These are phyloP conservation scores for Przewalskia tangutica DNA, from an alignment of 257 asterid genomes.

Conservation along the genomic window DNA sequence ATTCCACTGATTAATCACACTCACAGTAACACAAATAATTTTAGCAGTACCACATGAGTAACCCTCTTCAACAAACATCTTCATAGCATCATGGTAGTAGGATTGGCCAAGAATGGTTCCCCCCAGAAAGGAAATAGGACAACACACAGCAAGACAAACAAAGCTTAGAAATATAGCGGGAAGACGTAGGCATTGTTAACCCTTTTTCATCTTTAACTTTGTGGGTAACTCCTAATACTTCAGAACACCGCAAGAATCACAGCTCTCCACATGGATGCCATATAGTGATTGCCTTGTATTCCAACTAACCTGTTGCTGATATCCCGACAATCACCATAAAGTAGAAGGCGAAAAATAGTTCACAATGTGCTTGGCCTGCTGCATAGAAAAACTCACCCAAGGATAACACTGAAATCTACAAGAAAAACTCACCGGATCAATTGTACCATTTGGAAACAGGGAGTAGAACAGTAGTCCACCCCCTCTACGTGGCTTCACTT, in stretches of 20 bases:
- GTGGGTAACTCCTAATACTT: neutral
- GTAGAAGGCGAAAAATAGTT: neutral
- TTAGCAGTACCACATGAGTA: neutral
- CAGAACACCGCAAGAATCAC: neutral
- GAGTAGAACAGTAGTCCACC: constrained; percentile 95
- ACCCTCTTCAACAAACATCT: neutral
- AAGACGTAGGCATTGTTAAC: neutral
- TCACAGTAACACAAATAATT: neutral
- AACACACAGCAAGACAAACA: neutral
- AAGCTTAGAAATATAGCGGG: neutral
- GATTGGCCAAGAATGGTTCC: neutral
- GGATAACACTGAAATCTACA: neutral
- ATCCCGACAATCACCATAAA: neutral
- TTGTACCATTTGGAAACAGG: constrained; percentile 66
- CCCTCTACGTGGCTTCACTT: constrained; percentile 82
- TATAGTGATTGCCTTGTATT: neutral
- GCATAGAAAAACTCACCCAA: constrained; percentile 30
- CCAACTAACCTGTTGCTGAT: neutral
- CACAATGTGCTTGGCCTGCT: neutral
- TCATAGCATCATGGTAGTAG: neutral
- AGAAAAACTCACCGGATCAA: constrained; percentile 60
- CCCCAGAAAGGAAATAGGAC: neutral
- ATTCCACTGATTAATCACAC: neutral
- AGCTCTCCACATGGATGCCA: neutral
- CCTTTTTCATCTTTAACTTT: neutral